Base-by-base conservation (phyloP, 2,329 filamentous ascomycete genomes). In the Byssochlamys sp. region DNA sequence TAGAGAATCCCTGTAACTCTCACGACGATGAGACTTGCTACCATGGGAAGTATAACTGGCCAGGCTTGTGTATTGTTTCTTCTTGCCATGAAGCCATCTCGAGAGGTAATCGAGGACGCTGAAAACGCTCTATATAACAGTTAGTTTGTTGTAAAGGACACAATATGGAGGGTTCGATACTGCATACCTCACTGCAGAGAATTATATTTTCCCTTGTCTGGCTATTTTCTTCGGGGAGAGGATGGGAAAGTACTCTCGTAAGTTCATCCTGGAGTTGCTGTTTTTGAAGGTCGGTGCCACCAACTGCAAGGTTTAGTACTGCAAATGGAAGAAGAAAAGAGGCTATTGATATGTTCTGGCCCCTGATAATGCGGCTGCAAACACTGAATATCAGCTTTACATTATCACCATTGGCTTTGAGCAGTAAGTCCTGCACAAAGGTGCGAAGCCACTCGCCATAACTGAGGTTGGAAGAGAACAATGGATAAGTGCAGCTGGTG, bases 301-400 rank as follows among this genome's bases (percentile, higher is more conserved):
- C 88, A 10, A 95, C 79, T 24, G 96, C 82, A 29, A 92, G 82
- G 67, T 96, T 95, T 33, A 96, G 73, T 2, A 89, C 86, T 14
- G 91, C 81, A 69, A 94, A 97, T 0, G 94, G 95, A 14, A 99
- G 80, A 31, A 99, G 78, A 65, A 96, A 97, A 50, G 88, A 88
- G 0, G 91, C 84, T 31, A 96, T 91, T 0, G 88, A 87, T 10
- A 94, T 78, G 67, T 97, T 91, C 67, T 94, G 90, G 31, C 90
- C 87, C 58, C 87, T 85, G 59, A 97, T 89, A 24, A 95, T 85
- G 49, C 91, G 86, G 55, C 87, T 86, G 45, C 96, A 79, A 24
- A 92, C 86, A 49, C 87, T 84, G 66, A 96, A 97, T 11, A 97
- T 81, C 61, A 89, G 82, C 55, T 84, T 80, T 1, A 89, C 85